Percentiles rank a stretch among this genome's conserved stretches.
These are phyloP conservation scores for Phytophthora fragariae DNA, from an alignment of 352 stramenopile genomes.

Conservation along the genomic window DNA sequence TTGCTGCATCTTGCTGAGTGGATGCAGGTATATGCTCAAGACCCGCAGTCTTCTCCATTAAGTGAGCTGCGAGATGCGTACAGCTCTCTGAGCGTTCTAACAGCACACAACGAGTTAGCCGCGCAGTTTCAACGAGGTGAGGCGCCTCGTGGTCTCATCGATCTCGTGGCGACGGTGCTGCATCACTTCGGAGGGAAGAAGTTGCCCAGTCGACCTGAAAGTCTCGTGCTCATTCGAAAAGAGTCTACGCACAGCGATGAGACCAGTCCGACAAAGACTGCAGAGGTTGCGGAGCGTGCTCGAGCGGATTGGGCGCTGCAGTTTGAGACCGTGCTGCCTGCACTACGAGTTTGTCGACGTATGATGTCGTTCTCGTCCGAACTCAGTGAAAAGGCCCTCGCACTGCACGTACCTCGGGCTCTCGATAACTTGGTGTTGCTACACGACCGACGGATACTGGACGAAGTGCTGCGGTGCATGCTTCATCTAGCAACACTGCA, in stretches of 20 bases:
- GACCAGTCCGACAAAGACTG: not conserved
- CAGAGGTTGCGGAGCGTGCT: conserved; percentile 6
- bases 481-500: conserved; percentile 34
- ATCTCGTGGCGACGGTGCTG: conserved; percentile 51
- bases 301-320: conserved; percentile 19
- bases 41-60: conserved; percentile 43
- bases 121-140: conserved; percentile 43
- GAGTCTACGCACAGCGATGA: conserved; percentile 20
- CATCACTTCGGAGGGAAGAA: conserved; percentile 45
- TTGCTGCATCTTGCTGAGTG: conserved; percentile 69
- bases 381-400: conserved; percentile 52
- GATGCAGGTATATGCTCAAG: conserved; percentile 74
- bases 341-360: conserved; percentile 48
- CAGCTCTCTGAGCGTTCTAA: conserved; percentile 52
- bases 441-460: conserved; percentile 47
- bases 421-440: conserved; percentile 63
- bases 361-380: conserved; percentile 50
- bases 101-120: conserved; percentile 32
- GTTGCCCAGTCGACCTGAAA: conserved; percentile 41
- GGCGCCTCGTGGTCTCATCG: conserved; percentile 49
- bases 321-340: conserved; percentile 47
- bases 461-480: conserved; percentile 44
- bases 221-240: conserved; percentile 33
- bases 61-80: conserved; percentile 53
- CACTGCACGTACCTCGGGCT: conserved; percentile 40